These are phyloP conservation scores for Ogataea siamensis DNA, from an alignment of 805 yeast species.

Conservation along the genomic window DNA sequence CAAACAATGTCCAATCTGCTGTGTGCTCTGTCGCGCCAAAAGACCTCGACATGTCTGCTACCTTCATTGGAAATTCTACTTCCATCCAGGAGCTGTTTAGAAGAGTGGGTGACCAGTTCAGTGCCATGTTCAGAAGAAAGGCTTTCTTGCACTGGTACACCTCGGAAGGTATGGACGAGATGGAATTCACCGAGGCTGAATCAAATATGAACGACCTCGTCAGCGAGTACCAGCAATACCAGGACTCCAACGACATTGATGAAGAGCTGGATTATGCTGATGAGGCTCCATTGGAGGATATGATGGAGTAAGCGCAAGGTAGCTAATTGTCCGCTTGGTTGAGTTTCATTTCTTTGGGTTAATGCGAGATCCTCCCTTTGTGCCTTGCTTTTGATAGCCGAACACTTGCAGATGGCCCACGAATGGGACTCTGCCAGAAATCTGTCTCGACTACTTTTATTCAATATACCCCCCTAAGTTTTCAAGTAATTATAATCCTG, in stretches of 20 bases:
- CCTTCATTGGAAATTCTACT: constrained; percentile 90
- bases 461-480: constrained; percentile 12
- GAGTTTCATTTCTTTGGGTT: constrained; percentile 17
- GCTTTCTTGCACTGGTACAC: constrained; percentile 98
- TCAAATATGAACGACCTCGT: constrained; percentile 87
- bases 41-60: constrained; percentile 84
- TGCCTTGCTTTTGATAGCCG: constrained; percentile 17
- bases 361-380: constrained; percentile 14
- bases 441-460: constrained; percentile 12
- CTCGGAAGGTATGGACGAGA: constrained; percentile 93
- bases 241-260: constrained; percentile 75
- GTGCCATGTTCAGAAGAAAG: constrained; percentile 88
- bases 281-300: constrained; percentile 59
- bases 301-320: constrained; percentile 29
- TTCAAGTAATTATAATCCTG: constrained; percentile 4
- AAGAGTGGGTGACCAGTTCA: constrained; percentile 86
- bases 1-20: constrained; percentile 91
- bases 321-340: constrained; percentile 12
- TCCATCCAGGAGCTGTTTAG: constrained; percentile 88
- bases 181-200: constrained; percentile 93
- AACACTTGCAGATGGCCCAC: constrained; percentile 4
- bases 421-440: constrained; percentile 5
- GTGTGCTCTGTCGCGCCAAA: constrained; percentile 89
- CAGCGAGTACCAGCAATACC: constrained; percentile 89
- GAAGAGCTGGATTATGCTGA: constrained; percentile 70